These are phyloP conservation scores for Pseudopediastrum boryanum DNA, from an alignment of 139 green algal species.

Conservation along the genomic window DNA sequence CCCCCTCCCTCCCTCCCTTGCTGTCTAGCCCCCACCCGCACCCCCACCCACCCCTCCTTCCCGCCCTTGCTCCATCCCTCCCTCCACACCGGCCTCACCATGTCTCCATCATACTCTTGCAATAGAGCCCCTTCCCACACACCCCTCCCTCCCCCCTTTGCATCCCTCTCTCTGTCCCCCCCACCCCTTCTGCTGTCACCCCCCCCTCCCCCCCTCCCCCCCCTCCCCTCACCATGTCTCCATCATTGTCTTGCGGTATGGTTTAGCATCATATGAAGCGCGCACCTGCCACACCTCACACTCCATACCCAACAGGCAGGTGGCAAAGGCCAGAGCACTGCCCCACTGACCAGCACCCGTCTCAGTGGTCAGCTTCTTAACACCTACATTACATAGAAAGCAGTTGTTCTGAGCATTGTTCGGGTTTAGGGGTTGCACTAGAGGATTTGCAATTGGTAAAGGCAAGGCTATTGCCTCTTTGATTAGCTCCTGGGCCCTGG, in stretches of 20 bases:
- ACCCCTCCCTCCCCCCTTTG: too few species aligned
- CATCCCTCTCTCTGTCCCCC: not conserved
- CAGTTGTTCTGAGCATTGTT: too few species aligned
- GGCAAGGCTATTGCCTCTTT: too few species aligned
- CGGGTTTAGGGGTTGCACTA: too few species aligned
- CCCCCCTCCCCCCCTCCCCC: too few species aligned
- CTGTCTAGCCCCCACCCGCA: too few species aligned
- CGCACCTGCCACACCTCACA: constrained; percentile 45
- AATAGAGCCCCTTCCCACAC: not conserved
- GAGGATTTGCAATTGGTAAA: too few species aligned
- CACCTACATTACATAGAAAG: too few species aligned
- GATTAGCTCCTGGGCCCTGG: too few species aligned
- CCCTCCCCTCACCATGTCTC: constrained; percentile 26
- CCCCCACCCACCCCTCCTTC: too few species aligned
- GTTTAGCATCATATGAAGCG: constrained; percentile 43
- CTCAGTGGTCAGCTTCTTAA: constrained; percentile 50
- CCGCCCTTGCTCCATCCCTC: not conserved
- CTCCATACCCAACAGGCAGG: constrained; percentile 43
- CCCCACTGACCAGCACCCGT: constrained; percentile 48
- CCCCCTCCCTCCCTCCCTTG: too few species aligned
- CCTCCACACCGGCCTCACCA: not conserved
- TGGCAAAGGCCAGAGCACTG: constrained; percentile 41
- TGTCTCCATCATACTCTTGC: not conserved
- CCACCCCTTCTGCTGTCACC: not conserved
- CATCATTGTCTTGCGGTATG: constrained; percentile 49